These are phyloP conservation scores for Cytospora mali DNA, from an alignment of 2,329 filamentous ascomycete species.

Conservation along the genomic window DNA sequence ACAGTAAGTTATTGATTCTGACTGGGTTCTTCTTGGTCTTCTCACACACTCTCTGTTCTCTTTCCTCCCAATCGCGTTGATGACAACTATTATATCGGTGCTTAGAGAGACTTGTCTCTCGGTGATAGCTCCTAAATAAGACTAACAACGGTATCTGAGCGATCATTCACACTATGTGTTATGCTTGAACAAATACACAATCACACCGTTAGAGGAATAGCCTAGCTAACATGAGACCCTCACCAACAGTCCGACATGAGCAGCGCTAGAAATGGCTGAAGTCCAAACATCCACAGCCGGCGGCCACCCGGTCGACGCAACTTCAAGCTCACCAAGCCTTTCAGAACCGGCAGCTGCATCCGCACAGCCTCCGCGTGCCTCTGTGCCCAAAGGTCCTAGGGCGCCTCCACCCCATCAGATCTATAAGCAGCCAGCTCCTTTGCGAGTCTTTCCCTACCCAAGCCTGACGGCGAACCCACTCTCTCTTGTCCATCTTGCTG, in stretches of 20 bases:
- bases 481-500: slow-evolving; percentile 79
- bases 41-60: slow-evolving; percentile 6
- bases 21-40: neutral
- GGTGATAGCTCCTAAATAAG: slow-evolving; percentile 68
- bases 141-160: slow-evolving; percentile 98
- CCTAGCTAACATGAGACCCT: slow-evolving; percentile 21
- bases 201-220: neutral
- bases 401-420: slow-evolving; percentile 62
- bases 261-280: slow-evolving; percentile 47
- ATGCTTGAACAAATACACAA: slow-evolving; percentile 1
- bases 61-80: slow-evolving; percentile 51
- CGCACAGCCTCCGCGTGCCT: slow-evolving; percentile 28
- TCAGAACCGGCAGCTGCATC: slow-evolving; percentile 28
- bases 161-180: slow-evolving; percentile 34
- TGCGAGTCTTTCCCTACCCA: slow-evolving; percentile 82
- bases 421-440: slow-evolving; percentile 78
- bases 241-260: slow-evolving; percentile 50
- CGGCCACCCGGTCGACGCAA: slow-evolving; percentile 9
- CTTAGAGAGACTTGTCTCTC: slow-evolving; percentile 64
- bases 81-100: slow-evolving; percentile 59
- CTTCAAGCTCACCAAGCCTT: slow-evolving; percentile 20
- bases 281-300: slow-evolving; percentile 30
- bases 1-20: slow-evolving; percentile 31
- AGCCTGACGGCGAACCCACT: slow-evolving; percentile 89
- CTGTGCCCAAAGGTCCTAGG: slow-evolving; percentile 15